Conservation (phyloP, 345 rosid species). For the Arabidopsis thaliana region TAIR10.1 NC_003070.9:2440501-2441000, state of each 20-base stretch:
- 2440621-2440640: too few species aligned
- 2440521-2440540: slow-evolving; percentile 34
- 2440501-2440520: not conserved
- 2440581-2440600: not conserved
- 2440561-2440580: slow-evolving; percentile 4
- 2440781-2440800: slow-evolving; percentile 1
- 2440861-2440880: slow-evolving; percentile 10
- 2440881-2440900: slow-evolving; percentile 8
- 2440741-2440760: too few species aligned
- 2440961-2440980: not conserved
- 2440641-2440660: too few species aligned
- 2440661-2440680: too few species aligned
- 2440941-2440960: slow-evolving; percentile 25
- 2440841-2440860: slow-evolving; percentile 24
- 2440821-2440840: slow-evolving; percentile 31
- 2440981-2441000: not conserved
- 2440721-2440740: too few species aligned
- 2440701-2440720: too few species aligned
- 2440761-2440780: too few species aligned
- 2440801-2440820: slow-evolving; percentile 30
- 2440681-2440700: too few species aligned
- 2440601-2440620: too few species aligned
- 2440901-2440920: slow-evolving; percentile 33
- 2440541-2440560: not conserved
- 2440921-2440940: slow-evolving; percentile 29